A percentile compares a stretch with the other conserved stretches of the same genome.
Evolutionary conservation across 2,329 filamentous ascomycete genomes (phyloP).

Genomic region (Tympanopsis confertula): DNA sequence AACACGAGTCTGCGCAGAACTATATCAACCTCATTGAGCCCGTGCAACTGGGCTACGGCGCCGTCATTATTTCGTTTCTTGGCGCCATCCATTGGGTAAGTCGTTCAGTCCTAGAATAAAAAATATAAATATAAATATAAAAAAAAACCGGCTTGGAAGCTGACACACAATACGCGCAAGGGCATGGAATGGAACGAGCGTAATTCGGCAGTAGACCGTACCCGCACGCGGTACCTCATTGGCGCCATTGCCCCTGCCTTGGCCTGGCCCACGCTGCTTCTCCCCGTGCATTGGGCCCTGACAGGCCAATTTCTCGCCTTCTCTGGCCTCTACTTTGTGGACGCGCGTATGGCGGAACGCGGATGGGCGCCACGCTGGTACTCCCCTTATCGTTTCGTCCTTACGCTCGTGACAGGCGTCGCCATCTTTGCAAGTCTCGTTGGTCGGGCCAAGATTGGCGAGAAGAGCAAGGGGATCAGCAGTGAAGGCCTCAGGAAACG

Average conservation of each 20-base stretch:
- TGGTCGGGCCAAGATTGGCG: constrained; percentile 65
- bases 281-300: constrained; percentile 74
- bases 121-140: too few species aligned
- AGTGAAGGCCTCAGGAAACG: constrained; percentile 11
- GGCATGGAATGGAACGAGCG: constrained; percentile 73
- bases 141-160: too few species aligned
- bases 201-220: constrained; percentile 46
- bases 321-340: constrained; percentile 74
- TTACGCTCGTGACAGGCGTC: constrained; percentile 78
- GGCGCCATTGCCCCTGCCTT: constrained; percentile 69
- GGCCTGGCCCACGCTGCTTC: constrained; percentile 80
- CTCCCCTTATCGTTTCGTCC: constrained; percentile 75
- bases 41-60: constrained; percentile 81
- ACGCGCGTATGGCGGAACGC: constrained; percentile 57
- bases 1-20: constrained; percentile 58
- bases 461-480: constrained; percentile 17
- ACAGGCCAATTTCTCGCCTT: constrained; percentile 81
- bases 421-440: constrained; percentile 73
- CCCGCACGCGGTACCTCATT: constrained; percentile 69
- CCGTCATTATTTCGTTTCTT: constrained; percentile 85
- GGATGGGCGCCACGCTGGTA: constrained; percentile 86
- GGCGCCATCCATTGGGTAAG: constrained; percentile 78
- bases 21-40: constrained; percentile 70
- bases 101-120: too few species aligned
- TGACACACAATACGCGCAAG: too few species aligned